Evolutionary conservation across 208 protist species (phyloP), one percentile per base, ranked within the genome.

Genomic region (Acanthamoeba castellanii): DNA sequence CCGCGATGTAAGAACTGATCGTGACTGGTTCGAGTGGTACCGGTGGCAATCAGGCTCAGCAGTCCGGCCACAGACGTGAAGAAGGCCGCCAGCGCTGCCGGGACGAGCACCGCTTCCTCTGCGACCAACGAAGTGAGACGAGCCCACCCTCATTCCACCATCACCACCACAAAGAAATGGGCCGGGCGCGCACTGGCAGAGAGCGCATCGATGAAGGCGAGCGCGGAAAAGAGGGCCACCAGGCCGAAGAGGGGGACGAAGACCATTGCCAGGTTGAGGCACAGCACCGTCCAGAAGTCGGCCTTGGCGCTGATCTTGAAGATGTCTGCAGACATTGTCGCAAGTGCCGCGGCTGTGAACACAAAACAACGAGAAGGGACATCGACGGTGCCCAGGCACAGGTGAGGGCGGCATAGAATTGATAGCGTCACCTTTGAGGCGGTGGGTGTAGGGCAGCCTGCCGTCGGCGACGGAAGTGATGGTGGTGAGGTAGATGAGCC

Each of bases 191-290:
- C 25, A 74, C 66, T 13, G 11, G 66, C 11, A 2, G n/a, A 37
- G 18, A 74, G 32, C 22, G 66, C 25, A 30, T n/a, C 32, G 11
- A 74, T 3, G 18, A 74, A 34, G 66, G 66, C 13, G 2, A 74
- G 66, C 11, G 66, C 14, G 32, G 66, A 2, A 34, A 74, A 74
- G 27, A 74, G 66, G n/a, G n/a, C 66, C 22, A 30, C 66, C 8
- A 74, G 66, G n/a, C 66, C 66, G 66, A 74, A 74, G 32, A 74
- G 66, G 66, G 66, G 66, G 11, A 74, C 66, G 25, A 74, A 74
- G n/a, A 74, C 25, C 66, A 74, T 74, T 18, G 66, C 66, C 66
- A 74, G 22, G 66, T 74, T 74, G 25, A 74, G 66, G 13, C 66
- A 74, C 2, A 74, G 66, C 22, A 74, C 32, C 8, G 66, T 74